Conservation (phyloP, 208 protist species). For the Crithidia fasciculata region DNA sequence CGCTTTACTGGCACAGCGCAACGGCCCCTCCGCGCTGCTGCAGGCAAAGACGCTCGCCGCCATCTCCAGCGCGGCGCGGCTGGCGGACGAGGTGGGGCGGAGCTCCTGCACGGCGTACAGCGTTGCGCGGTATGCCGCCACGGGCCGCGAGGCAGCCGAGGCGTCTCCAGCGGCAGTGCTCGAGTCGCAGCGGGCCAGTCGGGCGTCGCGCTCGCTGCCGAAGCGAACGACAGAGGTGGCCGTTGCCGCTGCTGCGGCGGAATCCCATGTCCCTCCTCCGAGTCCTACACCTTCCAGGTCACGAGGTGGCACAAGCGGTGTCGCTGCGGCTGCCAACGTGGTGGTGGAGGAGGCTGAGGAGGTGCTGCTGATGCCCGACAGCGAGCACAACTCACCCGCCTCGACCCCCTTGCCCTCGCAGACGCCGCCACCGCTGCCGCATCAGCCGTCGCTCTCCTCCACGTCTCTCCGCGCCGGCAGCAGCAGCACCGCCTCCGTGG, state of each 20-base stretch:
- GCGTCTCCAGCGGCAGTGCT: slow-evolving; percentile 17
- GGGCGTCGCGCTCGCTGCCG: neutral
- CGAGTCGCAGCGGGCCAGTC: slow-evolving; percentile 11
- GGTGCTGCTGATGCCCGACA: slow-evolving; percentile 26
- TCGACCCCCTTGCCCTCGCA: slow-evolving; percentile 15
- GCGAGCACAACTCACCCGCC: slow-evolving; percentile 13
- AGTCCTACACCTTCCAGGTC: too few relatives aligned
- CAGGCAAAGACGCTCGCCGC: slow-evolving; percentile 35
- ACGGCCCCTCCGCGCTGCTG: slow-evolving; percentile 27
- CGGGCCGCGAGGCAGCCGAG: slow-evolving; percentile 1
- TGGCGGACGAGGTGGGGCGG: slow-evolving; percentile 36
- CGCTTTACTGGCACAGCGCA: slow-evolving; percentile 31
- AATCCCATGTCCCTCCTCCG: too few relatives aligned
- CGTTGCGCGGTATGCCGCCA: slow-evolving; percentile 26
- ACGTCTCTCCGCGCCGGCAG: neutral
- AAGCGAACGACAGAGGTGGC: neutral
- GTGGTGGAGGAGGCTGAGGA: slow-evolving; percentile 10
- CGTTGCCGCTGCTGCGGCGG: neutral
- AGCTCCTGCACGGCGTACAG: slow-evolving; percentile 34
- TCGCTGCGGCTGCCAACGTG: neutral
- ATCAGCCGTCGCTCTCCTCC: neutral
- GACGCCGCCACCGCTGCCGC: neutral
- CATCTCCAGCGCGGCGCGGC: slow-evolving; percentile 29
- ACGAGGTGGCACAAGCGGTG: neutral
- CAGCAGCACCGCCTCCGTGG: neutral